Base-by-base conservation (phyloP, 257 asterid genomes). In the Ajuga chamaepitys region DNA sequence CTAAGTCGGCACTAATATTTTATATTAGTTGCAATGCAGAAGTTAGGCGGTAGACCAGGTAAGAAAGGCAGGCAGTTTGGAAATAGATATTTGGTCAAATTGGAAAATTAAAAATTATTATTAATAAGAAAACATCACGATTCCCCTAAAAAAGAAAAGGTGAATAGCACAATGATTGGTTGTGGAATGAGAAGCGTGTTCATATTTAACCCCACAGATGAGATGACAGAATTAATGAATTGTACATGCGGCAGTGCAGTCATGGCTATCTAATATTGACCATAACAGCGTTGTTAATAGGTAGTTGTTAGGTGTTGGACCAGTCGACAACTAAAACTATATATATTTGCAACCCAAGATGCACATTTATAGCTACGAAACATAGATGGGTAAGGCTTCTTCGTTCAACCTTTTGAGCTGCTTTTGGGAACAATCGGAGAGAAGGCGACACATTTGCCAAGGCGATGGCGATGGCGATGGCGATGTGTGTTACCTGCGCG, bases 381-480 rank as follows among this genome's bases (percentile, higher is more conserved):
- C 56, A 3, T 8, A 30, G 37, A 30, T 30, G 37, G 37, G 37
- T 4, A 30, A n/a, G n/a, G n/a, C 7, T 30, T 66, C 80, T 46
- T 67, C 62, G 54, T 66, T 74, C 66, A 74, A 74, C 67, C 45
- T 77, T 25, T 59, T 74, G 76, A 64, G 53, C 51, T 80, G 82
- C 58, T 77, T 77, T 26, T 70, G 72, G 3, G 80, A 77, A 62
- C 74, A 55, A 47, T 26, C 74, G 34, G 78, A 58, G 53, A 64
- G 66, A 35, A 64, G 72, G 0, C 55, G 32, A 1, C 68, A 58
- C 37, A 74, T 64, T 0, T 77, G 85, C 1, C 71, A 80, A 45
- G 85, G 82, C 0, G 85, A 74, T 1, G 5, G 53, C 67, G 0
- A 12, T 37, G 30, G 25, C 34, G 57, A 57, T 44, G 24, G 46